Evolutionary conservation across 805 yeast species (phyloP), one percentile per base, ranked within the genome.

Genomic region (Cyberlindnera euphorbiiphila): DNA sequence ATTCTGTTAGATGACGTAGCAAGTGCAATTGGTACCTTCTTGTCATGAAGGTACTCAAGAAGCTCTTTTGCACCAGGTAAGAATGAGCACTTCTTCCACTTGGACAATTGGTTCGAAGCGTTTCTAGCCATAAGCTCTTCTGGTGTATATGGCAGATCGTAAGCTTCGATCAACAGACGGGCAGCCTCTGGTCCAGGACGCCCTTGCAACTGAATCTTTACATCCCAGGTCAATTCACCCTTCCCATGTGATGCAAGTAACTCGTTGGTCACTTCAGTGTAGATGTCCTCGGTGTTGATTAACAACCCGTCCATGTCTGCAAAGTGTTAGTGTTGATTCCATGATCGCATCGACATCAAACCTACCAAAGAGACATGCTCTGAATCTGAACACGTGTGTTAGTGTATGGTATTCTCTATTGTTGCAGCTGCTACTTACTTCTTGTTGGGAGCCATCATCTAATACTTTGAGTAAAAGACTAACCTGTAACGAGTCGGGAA

Each of bases 241-340:
- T 81, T 84, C 9, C 83, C 85, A 54, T 76, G 82, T 37, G 69
- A 65, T 11, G 76, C 74, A 18, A 93, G 68, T 3, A 85, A 60
- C 37, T 77, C 81, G 34, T 83, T 74, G 22, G 85, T 67, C 3
- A 85, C 84, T 39, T 77, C 76, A 1, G 98, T 91, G 60, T 93
- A 93, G 38, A 89, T 69, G 47, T 85, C 94, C 61, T 93, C 99
- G 4, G 97, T 85, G 64, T 89, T 86, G 56, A 93, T 74, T 45
- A 93, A 68, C 17, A 94, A 74, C 1, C 99, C 99, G 59, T 93
- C 99, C 98, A 93, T 85, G 69, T 86, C 96, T 53, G 17, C 15
- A 3, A 12, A 18, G 19, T 17, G 32, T 34, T 32, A 32, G 45
- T 20, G n/a, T n/a, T n/a, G n/a, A n/a, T n/a, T n/a, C n/a, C n/a